phyloP scores from a whole-genome alignment of 2,329 filamentous ascomycete genomes.

The Cladosporium sp. region DNA sequence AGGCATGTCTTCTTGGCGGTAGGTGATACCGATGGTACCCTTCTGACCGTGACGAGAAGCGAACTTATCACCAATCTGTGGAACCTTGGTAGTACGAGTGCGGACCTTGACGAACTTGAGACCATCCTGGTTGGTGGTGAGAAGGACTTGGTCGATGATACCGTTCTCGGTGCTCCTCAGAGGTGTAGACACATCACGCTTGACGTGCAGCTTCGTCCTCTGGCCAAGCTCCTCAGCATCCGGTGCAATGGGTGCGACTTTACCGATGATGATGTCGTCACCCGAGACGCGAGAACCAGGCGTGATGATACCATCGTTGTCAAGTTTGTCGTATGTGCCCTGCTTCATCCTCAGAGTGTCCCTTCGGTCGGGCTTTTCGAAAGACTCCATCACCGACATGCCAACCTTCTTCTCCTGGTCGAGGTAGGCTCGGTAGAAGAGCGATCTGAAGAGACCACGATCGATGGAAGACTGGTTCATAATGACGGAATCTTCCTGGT shows the following conservation, averaged over 20 bases:
- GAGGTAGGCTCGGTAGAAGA: conserved; percentile 97
- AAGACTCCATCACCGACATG: conserved; percentile 85
- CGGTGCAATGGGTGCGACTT: conserved; percentile 89
- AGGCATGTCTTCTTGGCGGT: conserved; percentile 97
- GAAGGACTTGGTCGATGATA: conserved; percentile 87
- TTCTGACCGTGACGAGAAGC: conserved; percentile 99
- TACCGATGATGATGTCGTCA: conserved; percentile 98
- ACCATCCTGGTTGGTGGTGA: conserved; percentile 93
- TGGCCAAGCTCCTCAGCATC: conserved; percentile 93
- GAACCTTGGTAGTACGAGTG: conserved; percentile 94
- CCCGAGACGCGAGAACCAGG: conserved; percentile 93
- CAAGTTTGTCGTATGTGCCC: conserved; percentile 68
- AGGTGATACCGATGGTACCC: conserved; percentile 98
- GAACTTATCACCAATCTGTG: conserved; percentile 98
- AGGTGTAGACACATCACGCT: conserved; percentile 93
- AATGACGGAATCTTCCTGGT: conserved; percentile 99
- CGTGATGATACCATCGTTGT: conserved; percentile 90
- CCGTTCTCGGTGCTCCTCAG: conserved; percentile 93
- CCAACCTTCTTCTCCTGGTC: conserved; percentile 96
- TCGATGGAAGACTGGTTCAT: conserved; percentile 99
- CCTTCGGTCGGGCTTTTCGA: conserved; percentile 87
- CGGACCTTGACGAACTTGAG: conserved; percentile 96
- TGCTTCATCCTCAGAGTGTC: conserved; percentile 92
- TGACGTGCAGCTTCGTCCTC: conserved; percentile 81
- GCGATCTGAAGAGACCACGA: conserved; percentile 89